These are phyloP conservation scores for Pichia sp. DNA, from an alignment of 1,139 yeast genomes.

Conservation along the genomic window DNA sequence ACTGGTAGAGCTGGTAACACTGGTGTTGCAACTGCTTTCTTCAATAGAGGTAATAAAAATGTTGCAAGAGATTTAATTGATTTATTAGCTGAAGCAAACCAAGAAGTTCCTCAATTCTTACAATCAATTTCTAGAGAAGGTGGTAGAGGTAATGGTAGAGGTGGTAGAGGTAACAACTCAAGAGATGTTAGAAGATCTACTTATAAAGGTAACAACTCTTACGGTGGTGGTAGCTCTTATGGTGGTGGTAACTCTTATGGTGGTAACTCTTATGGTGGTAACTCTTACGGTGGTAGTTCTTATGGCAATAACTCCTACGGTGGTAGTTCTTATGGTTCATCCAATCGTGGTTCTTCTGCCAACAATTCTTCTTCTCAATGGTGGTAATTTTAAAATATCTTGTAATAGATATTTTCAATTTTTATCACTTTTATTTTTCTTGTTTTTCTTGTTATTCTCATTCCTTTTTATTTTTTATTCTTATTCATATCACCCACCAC, in stretches of 20 bases:
- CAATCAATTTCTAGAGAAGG: conserved; percentile 75
- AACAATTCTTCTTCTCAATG: conserved; percentile 21
- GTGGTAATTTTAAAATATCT: conserved; percentile 18
- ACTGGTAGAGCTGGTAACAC: conserved; percentile 99
- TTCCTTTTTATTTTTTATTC: background rate
- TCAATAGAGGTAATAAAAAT: conserved; percentile 91
- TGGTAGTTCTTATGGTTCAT: conserved; percentile 13
- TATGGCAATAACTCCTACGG: conserved; percentile 21
- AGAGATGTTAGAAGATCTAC: conserved; percentile 32
- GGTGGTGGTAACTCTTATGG: conserved; percentile 20
- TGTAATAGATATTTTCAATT: background rate
- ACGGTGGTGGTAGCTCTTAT: conserved; percentile 19
- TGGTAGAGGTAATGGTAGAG: conserved; percentile 54
- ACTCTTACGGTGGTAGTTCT: conserved; percentile 18
- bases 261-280: conserved; percentile 18
- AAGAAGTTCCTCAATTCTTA: conserved; percentile 90
- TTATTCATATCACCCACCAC: conserved; percentile 1
- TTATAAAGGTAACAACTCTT: conserved; percentile 23
- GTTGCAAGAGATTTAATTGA: conserved; percentile 84
- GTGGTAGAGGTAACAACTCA: conserved; percentile 41
- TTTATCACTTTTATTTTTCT: background rate
- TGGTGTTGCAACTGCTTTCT: conserved; percentile 97
- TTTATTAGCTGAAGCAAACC: conserved; percentile 90
- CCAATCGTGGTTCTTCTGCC: too few species aligned
- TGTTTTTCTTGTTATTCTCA: background rate